These are phyloP conservation scores for Omphalotus olearius DNA, from an alignment of 1,284 basidiomycete species.

Conservation along the genomic window DNA sequence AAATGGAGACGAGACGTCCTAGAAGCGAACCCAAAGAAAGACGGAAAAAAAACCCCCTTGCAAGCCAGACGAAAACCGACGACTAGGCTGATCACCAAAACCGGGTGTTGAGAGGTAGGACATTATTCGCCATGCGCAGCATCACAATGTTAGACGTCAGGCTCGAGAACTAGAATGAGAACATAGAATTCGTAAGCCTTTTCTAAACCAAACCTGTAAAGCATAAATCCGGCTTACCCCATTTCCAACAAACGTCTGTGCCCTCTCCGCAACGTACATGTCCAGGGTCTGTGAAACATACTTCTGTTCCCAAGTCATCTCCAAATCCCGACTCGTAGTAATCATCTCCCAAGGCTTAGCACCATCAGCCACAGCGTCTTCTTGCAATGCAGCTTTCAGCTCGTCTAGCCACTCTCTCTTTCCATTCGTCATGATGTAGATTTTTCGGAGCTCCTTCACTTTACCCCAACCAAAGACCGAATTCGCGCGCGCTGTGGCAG, in stretches of 20 bases:
- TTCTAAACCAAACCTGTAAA: background rate
- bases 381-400: slow-evolving; percentile 36
- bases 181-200: slow-evolving; percentile 15
- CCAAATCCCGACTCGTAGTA: slow-evolving; percentile 41
- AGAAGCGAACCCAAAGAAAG: too few species aligned
- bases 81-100: slow-evolving; percentile 25
- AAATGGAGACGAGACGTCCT: too few species aligned
- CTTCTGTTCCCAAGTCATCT: slow-evolving; percentile 39
- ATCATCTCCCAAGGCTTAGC: slow-evolving; percentile 33
- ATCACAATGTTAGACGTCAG: slow-evolving; percentile 52
- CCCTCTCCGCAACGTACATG: slow-evolving; percentile 46
- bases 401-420: slow-evolving; percentile 39
- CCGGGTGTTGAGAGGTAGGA: slow-evolving; percentile 25
- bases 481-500: background rate
- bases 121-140: slow-evolving; percentile 37
- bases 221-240: slow-evolving; percentile 32
- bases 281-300: slow-evolving; percentile 46
- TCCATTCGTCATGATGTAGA: slow-evolving; percentile 60
- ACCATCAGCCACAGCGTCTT: slow-evolving; percentile 26
- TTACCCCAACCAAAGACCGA: too few species aligned
- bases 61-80: too few species aligned
- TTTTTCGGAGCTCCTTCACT: slow-evolving; percentile 16
- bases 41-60: too few species aligned
- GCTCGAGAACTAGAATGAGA: slow-evolving; percentile 38
- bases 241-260: slow-evolving; percentile 51